Evolutionary conservation across 1,139 yeast species (phyloP).

Genomic region (Wickerhamomyces sp.): DNA sequence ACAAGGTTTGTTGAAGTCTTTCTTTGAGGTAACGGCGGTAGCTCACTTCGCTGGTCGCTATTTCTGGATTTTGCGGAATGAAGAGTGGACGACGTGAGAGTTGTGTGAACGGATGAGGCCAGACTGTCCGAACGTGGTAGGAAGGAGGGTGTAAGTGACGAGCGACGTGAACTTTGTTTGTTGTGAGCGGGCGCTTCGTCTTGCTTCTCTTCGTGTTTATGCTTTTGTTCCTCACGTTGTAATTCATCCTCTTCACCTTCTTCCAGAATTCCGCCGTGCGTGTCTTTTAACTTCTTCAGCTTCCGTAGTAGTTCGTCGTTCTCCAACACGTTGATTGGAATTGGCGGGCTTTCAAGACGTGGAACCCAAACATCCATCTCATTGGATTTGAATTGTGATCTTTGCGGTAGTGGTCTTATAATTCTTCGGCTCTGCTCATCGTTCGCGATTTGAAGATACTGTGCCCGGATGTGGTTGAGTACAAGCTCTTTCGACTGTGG

Average conservation of each 20-base stretch:
- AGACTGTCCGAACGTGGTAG: too few relatives aligned
- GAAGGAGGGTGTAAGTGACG: too few relatives aligned
- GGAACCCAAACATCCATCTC: constrained; percentile 12
- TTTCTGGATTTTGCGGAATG: too few relatives aligned
- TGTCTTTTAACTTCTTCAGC: constrained; percentile 3
- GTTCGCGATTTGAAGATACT: constrained; percentile 14
- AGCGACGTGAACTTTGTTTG: too few relatives aligned
- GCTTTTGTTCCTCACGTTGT: constrained; percentile 1
- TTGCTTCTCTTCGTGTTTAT: constrained; percentile 3
- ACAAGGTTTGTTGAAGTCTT: constrained; percentile 1
- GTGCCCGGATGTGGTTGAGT: constrained; percentile 18
- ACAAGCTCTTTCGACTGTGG: constrained; percentile 9
- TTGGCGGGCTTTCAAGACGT: constrained; percentile 24
- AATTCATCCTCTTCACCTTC: constrained; percentile 3
- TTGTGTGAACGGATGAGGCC: constrained; percentile 15
- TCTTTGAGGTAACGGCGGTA: not conserved
- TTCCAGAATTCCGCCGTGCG: not conserved
- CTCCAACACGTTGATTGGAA: constrained; percentile 24
- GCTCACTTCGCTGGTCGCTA: too few relatives aligned
- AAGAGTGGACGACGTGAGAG: constrained; percentile 6
- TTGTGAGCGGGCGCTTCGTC: too few relatives aligned
- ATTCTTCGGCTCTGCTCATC: constrained; percentile 20
- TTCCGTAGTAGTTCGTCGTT: constrained; percentile 12
- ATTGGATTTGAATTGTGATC: not conserved
- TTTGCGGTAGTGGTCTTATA: constrained; percentile 16